Evolutionary conservation across 192 early-diverging fungal genomes (phyloP).

Genomic region (Diversispora eburnea): DNA sequence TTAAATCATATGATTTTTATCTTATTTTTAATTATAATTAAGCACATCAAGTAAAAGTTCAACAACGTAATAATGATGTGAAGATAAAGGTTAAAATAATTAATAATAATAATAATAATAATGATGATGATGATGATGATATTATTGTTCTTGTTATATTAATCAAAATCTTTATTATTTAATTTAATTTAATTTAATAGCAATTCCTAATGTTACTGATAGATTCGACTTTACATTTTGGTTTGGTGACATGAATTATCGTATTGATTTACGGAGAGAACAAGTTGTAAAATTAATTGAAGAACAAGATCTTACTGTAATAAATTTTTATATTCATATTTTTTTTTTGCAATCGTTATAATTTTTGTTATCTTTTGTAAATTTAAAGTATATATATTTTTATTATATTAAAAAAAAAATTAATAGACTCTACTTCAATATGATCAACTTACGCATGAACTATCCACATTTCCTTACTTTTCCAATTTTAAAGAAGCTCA

Average conservation of each 20-base stretch:
- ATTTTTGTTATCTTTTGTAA: background rate
- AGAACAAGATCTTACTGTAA: constrained; percentile 48
- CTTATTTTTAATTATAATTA: background rate
- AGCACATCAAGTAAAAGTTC: constrained; percentile 44
- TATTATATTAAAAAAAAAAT: background rate
- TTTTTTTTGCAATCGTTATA: background rate
- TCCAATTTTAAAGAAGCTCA: constrained; percentile 60
- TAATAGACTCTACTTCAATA: constrained; percentile 40
- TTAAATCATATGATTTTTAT: background rate
- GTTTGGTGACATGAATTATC: constrained; percentile 81
- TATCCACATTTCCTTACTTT: constrained; percentile 28
- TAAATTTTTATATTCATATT: background rate
- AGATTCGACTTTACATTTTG: constrained; percentile 61
- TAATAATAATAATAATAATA: background rate
- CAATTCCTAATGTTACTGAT: constrained; percentile 38
- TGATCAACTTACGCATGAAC: constrained; percentile 44
- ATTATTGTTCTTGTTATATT: background rate
- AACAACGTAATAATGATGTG: constrained; percentile 38
- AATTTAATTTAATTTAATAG: background rate
- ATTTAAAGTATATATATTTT: too few relatives aligned
- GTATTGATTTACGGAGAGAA: constrained; percentile 52
- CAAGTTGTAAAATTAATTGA: constrained; percentile 47
- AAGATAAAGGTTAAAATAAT: constrained; percentile 17
- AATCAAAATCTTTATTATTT: background rate
- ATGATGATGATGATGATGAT: too few relatives aligned